Percentiles rank a stretch among this genome's conserved stretches.
Conservation (phyloP, 106 monocot genomes). For the Narthecium ossifragum region DNA sequence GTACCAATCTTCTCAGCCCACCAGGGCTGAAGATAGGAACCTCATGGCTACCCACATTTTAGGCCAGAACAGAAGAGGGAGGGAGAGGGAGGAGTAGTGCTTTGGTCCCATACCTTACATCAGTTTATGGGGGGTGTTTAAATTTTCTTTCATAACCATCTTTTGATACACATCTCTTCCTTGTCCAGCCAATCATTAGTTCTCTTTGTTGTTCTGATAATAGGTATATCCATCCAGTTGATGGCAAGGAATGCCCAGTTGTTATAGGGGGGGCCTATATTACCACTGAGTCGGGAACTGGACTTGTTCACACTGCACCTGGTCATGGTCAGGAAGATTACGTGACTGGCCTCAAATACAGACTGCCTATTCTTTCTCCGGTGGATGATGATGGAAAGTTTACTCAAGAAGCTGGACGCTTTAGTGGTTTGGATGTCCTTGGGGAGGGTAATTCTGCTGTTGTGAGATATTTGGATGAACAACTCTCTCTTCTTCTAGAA, state of each 20-base stretch:
- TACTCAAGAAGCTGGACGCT: constrained; percentile 81
- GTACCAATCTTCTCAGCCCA: background rate
- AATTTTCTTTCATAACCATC: background rate
- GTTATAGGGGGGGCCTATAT: constrained; percentile 97
- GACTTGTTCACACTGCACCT: constrained; percentile 99
- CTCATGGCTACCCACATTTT: too few relatives aligned
- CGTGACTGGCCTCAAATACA: constrained; percentile 83
- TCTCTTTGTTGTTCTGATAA: background rate
- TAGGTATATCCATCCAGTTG: constrained; percentile 88
- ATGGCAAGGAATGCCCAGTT: constrained; percentile 81
- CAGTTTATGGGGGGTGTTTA: background rate
- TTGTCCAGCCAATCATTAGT: background rate
- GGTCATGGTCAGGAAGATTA: constrained; percentile 99
- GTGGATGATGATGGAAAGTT: constrained; percentile 92
- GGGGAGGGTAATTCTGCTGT: constrained; percentile 80
- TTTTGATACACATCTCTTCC: background rate
- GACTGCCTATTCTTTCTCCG: constrained; percentile 84
- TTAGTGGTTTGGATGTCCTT: constrained; percentile 81
- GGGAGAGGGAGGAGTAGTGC: too few relatives aligned
- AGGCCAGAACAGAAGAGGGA: too few relatives aligned
- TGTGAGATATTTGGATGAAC: constrained; percentile 61
- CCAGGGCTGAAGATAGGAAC: too few relatives aligned
- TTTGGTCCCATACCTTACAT: background rate
- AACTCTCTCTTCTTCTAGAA: constrained; percentile 58
- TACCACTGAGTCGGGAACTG: constrained; percentile 93